phyloP scores from a whole-genome alignment of 257 asterid genomes.

The Mitragyna speciosa region DNA sequence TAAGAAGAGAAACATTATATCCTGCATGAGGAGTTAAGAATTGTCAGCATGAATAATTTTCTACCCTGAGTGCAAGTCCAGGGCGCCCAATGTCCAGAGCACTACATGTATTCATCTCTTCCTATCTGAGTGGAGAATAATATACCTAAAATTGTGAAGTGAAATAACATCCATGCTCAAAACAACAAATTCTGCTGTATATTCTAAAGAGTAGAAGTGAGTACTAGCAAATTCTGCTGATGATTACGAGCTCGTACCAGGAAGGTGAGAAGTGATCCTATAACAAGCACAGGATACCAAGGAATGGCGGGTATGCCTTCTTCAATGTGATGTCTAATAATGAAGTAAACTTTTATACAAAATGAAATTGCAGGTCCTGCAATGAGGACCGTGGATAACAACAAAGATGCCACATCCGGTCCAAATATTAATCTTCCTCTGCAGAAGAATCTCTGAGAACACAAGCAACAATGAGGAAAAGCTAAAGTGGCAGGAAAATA shows the following conservation, averaged over 20 bases:
- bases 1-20: constrained; percentile 64
- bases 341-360: constrained; percentile 45
- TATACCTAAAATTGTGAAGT: neutral
- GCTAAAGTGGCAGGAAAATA: too few relatives aligned
- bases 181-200: neutral
- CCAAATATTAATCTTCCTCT: constrained; percentile 90
- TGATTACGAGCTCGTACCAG: constrained; percentile 43
- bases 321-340: constrained; percentile 35
- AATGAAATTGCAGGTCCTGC: constrained; percentile 68
- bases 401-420: constrained; percentile 66
- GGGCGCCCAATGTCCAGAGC: neutral
- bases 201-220: neutral
- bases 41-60: neutral
- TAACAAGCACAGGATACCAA: constrained; percentile 61
- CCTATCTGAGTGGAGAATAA: neutral
- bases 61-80: constrained; percentile 27
- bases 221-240: neutral
- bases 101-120: neutral
- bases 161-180: neutral
- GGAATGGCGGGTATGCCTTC: constrained; percentile 41
- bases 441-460: constrained; percentile 64
- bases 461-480: constrained; percentile 33
- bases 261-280: constrained; percentile 57
- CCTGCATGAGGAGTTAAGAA: constrained; percentile 45
- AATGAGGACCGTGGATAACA: constrained; percentile 56